Percentiles rank a stretch among this genome's conserved stretches.
phyloP scores from a whole-genome alignment of 225 moss, liverwort and hornwort species.

The Pseudisothecium myosuroides region DNA sequence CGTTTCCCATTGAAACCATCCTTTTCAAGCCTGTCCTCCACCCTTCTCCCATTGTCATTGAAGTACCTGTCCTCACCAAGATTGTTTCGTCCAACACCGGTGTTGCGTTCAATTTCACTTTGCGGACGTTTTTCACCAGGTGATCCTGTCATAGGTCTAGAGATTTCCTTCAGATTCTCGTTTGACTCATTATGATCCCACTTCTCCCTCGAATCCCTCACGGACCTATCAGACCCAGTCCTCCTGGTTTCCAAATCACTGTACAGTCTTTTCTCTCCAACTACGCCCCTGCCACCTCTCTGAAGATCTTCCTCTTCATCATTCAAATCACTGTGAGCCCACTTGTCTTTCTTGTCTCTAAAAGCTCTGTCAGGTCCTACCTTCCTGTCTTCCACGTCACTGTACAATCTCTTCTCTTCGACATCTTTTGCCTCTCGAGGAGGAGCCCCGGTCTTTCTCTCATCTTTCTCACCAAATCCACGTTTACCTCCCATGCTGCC shows the following conservation, averaged over 20 bases:
- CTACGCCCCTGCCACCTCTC: slow-evolving; percentile 19
- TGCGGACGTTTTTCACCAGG: slow-evolving; percentile 30
- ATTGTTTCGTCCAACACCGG: slow-evolving; percentile 8
- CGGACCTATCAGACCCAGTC: slow-evolving; percentile 16
- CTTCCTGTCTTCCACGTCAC: slow-evolving; percentile 49
- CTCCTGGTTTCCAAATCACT: slow-evolving; percentile 29
- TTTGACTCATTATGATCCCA: slow-evolving; percentile 9
- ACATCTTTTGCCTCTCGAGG: slow-evolving; percentile 14
- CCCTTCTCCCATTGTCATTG: slow-evolving; percentile 15
- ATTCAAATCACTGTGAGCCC: slow-evolving; percentile 22
- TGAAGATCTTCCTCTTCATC: slow-evolving; percentile 13
- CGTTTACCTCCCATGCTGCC: slow-evolving; percentile 17
- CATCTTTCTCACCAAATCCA: slow-evolving; percentile 4
- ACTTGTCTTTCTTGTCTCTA: slow-evolving; percentile 36
- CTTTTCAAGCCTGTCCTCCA: slow-evolving; percentile 6
- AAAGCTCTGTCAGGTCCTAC: slow-evolving; percentile 13
- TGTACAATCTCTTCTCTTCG: slow-evolving; percentile 52
- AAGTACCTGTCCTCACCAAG: slow-evolving; percentile 40
- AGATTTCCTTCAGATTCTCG: slow-evolving; percentile 8
- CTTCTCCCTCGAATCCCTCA: slow-evolving; percentile 31
- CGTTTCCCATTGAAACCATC: slow-evolving; percentile 15
- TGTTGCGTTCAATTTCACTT: slow-evolving; percentile 23
- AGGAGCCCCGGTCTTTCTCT: slow-evolving; percentile 5
- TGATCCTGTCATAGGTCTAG: slow-evolving; percentile 2
- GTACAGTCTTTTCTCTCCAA: slow-evolving; percentile 27